Evolutionary conservation across 352 stramenopile genomes (phyloP), one percentile per base, ranked within the genome.

Genomic region (Phytophthora constricta): DNA sequence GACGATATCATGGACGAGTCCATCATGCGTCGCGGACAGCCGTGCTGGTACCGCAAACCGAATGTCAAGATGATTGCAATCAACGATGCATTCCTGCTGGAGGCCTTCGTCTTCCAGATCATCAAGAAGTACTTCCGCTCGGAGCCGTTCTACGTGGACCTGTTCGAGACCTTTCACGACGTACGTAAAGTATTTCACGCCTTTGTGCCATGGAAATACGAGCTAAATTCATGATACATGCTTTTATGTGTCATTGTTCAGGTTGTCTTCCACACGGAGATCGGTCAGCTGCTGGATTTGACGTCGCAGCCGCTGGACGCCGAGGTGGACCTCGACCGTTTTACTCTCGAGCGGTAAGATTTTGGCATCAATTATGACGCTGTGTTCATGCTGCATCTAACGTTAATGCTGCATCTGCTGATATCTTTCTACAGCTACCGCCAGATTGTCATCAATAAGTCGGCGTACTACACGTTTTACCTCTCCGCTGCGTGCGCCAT

Each of bases 381-480:
- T n/a, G 28, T 22, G 22, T 53, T 23, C 19, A 20, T 43, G 2
- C 3, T n/a, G n/a, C 53, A 52, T 41, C 3, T 19, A 49, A 2
- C 41, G 7, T 20, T 76, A 42, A 72, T 41, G n/a, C 9, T 63
- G 22, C n/a, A 37, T 33, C 19, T 68, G 10, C n/a, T 43, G 33
- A 27, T 68, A 16, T 51, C 14, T 60, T 37, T 33, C 5, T 56
- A 19, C 58, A 88, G 79, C 26, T 92, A 96, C 72, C 82, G 74
- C 50, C 75, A 94, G 67, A 99, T 99, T 70, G 98, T 99, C 52
- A 91, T 96, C 22, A 99, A 99, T 87, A 99, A 99, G 84, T 99
- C 98, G 5, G 94, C 96, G 28, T 99, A 98, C 82, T 99, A 99
- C 78, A 98, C 95, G 56, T 99, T 99, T 81, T 99, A 99, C 83